A percentile compares a stretch with the other conserved stretches of the same genome.
Evolutionary conservation across 2,329 filamentous ascomycete species (phyloP).

Genomic region (Fusarium coffeatum): DNA sequence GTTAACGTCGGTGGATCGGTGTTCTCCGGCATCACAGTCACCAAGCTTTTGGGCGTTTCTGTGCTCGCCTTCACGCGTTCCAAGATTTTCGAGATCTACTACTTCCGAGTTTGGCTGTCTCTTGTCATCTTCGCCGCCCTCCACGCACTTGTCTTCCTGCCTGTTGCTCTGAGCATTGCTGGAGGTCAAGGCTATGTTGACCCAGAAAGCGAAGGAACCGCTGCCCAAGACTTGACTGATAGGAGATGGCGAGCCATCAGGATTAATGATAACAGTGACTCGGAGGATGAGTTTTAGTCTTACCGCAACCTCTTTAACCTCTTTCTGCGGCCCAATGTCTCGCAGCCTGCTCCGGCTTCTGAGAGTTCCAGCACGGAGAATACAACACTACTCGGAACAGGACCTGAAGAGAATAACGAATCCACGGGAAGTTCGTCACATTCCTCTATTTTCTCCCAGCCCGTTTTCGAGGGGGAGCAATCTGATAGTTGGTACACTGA

Average conservation of each 20-base stretch:
- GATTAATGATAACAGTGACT: slow-evolving; percentile 80
- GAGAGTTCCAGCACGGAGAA: not conserved
- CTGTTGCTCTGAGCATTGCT: slow-evolving; percentile 85
- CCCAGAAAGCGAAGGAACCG: slow-evolving; percentile 84
- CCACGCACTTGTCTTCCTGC: slow-evolving; percentile 91
- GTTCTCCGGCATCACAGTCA: slow-evolving; percentile 95
- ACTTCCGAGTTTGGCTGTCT: slow-evolving; percentile 96
- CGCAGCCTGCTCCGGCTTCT: not conserved
- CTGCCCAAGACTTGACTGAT: slow-evolving; percentile 88
- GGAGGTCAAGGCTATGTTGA: slow-evolving; percentile 92
- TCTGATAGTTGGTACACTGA: not conserved
- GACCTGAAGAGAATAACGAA: not conserved
- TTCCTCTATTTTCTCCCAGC: not conserved
- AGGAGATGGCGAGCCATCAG: slow-evolving; percentile 81
- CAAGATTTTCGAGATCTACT: slow-evolving; percentile 99
- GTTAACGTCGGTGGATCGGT: slow-evolving; percentile 96
- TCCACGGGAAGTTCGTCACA: not conserved
- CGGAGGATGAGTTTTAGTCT: slow-evolving; percentile 70
- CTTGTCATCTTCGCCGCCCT: slow-evolving; percentile 89
- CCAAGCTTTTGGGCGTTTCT: slow-evolving; percentile 90
- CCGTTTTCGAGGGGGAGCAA: not conserved
- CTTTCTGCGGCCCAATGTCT: slow-evolving; percentile 1
- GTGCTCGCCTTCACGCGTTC: slow-evolving; percentile 94
- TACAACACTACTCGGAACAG: not conserved
- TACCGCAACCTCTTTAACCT: slow-evolving; percentile 8